These are phyloP conservation scores for Tulasnella sp. DNA, from an alignment of 768 basidiomycete genomes.

Conservation along the genomic window DNA sequence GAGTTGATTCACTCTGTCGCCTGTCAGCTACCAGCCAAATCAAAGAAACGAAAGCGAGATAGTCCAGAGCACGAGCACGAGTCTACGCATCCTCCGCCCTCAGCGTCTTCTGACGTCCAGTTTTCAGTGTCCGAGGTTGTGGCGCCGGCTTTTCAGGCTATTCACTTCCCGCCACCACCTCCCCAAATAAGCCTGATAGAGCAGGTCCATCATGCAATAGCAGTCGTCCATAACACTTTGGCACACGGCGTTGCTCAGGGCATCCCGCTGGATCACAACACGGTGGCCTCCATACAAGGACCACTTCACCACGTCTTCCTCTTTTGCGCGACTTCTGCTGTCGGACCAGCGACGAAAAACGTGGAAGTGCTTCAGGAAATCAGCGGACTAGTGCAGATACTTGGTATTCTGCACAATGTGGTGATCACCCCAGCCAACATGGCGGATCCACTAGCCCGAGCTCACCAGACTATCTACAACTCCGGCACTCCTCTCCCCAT, in stretches of 20 bases:
- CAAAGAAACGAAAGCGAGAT: slow-evolving; percentile 50
- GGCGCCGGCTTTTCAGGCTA: no score
- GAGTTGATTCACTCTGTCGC: neutral
- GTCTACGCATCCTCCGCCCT: neutral
- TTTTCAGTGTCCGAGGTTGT: neutral
- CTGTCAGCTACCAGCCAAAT: neutral
- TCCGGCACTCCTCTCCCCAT: slow-evolving; percentile 38
- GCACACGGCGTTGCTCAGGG: slow-evolving; percentile 5
- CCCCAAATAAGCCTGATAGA: slow-evolving; percentile 9
- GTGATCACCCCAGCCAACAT: slow-evolving; percentile 53
- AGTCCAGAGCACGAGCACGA: neutral
- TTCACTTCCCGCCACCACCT: neutral
- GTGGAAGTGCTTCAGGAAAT: slow-evolving; percentile 67
- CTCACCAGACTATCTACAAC: slow-evolving; percentile 35
- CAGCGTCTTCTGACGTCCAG: neutral
- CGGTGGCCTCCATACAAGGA: slow-evolving; percentile 67
- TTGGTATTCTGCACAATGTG: slow-evolving; percentile 74
- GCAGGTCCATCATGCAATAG: slow-evolving; percentile 26
- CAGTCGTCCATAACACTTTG: slow-evolving; percentile 21
- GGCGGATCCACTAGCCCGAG: slow-evolving; percentile 37
- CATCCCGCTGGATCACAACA: slow-evolving; percentile 49
- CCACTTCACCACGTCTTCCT: slow-evolving; percentile 74
- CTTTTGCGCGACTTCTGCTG: slow-evolving; percentile 69
- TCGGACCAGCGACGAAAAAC: slow-evolving; percentile 42
- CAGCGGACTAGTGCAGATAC: slow-evolving; percentile 74